phyloP scores from a whole-genome alignment of 1,284 basidiomycete genomes.

The Gymnopus androsaceus region DNA sequence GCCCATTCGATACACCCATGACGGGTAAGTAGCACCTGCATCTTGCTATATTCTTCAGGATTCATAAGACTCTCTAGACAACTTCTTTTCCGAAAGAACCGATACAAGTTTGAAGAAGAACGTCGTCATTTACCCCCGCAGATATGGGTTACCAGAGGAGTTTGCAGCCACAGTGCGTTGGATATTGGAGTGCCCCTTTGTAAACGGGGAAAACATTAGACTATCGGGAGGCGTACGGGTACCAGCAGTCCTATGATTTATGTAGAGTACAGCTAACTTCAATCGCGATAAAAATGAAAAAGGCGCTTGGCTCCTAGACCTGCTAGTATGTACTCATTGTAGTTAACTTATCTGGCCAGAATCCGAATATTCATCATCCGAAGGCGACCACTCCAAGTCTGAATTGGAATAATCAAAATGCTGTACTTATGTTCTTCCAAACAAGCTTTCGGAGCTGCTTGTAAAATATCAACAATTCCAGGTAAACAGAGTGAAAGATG shows the following conservation, averaged over 20 bases:
- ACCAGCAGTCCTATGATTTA: slow-evolving; percentile 56
- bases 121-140: slow-evolving; percentile 42
- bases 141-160: slow-evolving; percentile 48
- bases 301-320: too few species aligned
- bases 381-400: too few species aligned
- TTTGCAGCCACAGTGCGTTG: slow-evolving; percentile 55
- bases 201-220: slow-evolving; percentile 28
- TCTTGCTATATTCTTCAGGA: slow-evolving; percentile 40
- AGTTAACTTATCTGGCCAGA: too few species aligned
- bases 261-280: too few species aligned
- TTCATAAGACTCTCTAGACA: slow-evolving; percentile 43
- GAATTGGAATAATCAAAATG: too few species aligned
- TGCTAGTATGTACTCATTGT: too few species aligned
- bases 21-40: slow-evolving; percentile 25
- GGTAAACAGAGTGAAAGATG: too few species aligned
- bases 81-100: slow-evolving; percentile 37
- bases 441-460: too few species aligned
- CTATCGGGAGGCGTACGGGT: slow-evolving; percentile 54
- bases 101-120: slow-evolving; percentile 32
- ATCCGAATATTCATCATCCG: too few species aligned
- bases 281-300: too few species aligned
- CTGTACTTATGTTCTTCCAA: too few species aligned
- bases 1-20: slow-evolving; percentile 50
- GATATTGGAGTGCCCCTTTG: slow-evolving; percentile 37
- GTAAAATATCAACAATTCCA: too few species aligned